These are phyloP conservation scores for Aaosphaeria arxii DNA, from an alignment of 2,329 filamentous ascomycete genomes.

Conservation along the genomic window DNA sequence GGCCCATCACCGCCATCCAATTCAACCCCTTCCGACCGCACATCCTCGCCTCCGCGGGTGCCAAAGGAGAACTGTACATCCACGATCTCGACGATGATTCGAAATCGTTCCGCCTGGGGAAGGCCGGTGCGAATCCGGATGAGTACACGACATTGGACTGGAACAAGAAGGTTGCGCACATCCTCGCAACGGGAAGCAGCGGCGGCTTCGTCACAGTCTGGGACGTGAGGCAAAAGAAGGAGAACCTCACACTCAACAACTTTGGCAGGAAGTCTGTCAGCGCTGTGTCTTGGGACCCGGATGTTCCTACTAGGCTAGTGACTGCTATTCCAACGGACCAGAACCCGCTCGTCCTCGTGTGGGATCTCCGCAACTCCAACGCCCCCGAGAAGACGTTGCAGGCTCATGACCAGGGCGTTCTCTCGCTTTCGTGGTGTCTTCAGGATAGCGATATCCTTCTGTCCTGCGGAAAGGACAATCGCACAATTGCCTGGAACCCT, in stretches of 20 bases:
- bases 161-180: slow-evolving; percentile 98
- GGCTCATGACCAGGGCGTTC: slow-evolving; percentile 90
- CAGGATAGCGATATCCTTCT: slow-evolving; percentile 87
- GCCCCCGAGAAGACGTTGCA: slow-evolving; percentile 84
- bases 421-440: slow-evolving; percentile 92
- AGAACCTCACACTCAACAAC: slow-evolving; percentile 90
- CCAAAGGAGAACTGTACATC: slow-evolving; percentile 94
- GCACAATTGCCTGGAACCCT: slow-evolving; percentile 94
- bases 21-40: slow-evolving; percentile 94
- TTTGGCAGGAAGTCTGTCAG: slow-evolving; percentile 87
- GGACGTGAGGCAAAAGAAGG: slow-evolving; percentile 98
- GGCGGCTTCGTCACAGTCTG: slow-evolving; percentile 97
- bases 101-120: slow-evolving; percentile 86
- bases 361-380: slow-evolving; percentile 95
- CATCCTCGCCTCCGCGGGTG: slow-evolving; percentile 85
- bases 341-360: slow-evolving; percentile 82
- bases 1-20: slow-evolving; percentile 88
- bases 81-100: slow-evolving; percentile 89
- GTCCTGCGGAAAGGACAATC: slow-evolving; percentile 95
- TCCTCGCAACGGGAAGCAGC: slow-evolving; percentile 87
- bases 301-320: slow-evolving; percentile 85
- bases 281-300: slow-evolving; percentile 95
- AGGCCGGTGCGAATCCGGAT: slow-evolving; percentile 81
- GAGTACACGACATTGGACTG: slow-evolving; percentile 96
- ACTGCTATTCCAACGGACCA: slow-evolving; percentile 90